These are phyloP conservation scores for Zoysia matrella DNA, from an alignment of 202 grass and related monocot genomes.

Conservation along the genomic window DNA sequence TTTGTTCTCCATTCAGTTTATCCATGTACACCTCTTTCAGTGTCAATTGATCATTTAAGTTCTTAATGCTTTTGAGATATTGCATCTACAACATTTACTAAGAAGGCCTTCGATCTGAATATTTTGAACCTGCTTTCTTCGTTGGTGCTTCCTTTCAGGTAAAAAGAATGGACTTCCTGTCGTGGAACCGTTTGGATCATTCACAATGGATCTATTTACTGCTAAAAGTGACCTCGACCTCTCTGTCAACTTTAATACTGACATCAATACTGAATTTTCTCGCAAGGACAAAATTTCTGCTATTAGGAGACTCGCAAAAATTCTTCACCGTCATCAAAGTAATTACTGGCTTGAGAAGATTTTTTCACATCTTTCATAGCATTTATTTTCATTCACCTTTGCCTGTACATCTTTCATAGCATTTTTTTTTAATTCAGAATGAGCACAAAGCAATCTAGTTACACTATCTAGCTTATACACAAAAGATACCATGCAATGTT, in stretches of 20 bases:
- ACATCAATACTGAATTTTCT: constrained; percentile 46
- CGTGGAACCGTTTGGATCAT: constrained; percentile 91
- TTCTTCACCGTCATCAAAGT: constrained; percentile 69
- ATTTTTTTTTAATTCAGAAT: background rate
- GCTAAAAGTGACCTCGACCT: constrained; percentile 89
- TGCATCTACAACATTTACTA: constrained; percentile 21
- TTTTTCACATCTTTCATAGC: constrained; percentile 23
- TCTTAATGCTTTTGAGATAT: constrained; percentile 12
- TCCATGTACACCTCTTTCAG: background rate
- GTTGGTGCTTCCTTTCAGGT: constrained; percentile 59
- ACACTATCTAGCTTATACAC: constrained; percentile 13
- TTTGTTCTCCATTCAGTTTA: constrained; percentile 3
- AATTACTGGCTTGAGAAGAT: constrained; percentile 37
- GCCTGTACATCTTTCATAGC: background rate
- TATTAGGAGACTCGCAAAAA: constrained; percentile 71
- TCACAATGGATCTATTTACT: constrained; percentile 97
- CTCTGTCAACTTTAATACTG: constrained; percentile 80
- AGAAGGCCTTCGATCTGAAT: constrained; percentile 17
- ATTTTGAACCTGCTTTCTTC: constrained; percentile 8
- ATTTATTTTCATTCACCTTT: constrained; percentile 39
- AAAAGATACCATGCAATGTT: background rate
- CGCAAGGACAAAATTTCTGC: constrained; percentile 64
- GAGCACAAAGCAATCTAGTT: constrained; percentile 24
- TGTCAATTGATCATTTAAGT: constrained; percentile 7
- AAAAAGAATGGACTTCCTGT: constrained; percentile 54